phyloP scores from a whole-genome alignment of 2,329 filamentous ascomycete genomes.

The Didymella exigua region DNA sequence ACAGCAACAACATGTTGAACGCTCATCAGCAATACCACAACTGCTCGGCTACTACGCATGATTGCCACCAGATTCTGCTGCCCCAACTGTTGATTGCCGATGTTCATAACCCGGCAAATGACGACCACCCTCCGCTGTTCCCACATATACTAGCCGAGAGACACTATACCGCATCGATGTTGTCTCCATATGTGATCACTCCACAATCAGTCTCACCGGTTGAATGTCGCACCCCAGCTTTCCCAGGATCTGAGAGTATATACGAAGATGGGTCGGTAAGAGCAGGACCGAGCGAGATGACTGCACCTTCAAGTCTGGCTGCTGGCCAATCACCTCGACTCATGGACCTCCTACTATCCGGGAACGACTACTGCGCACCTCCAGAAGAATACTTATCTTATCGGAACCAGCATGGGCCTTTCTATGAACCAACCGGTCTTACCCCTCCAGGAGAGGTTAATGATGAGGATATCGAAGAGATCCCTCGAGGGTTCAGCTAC shows the following conservation, averaged over 20 bases:
- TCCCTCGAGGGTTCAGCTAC: constrained; percentile 52
- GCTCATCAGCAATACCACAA: constrained; percentile 13
- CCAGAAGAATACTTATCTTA: constrained; percentile 47
- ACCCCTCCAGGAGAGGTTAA: constrained; percentile 37
- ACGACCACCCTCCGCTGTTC: constrained; percentile 20
- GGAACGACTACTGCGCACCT: constrained; percentile 53
- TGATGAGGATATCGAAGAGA: constrained; percentile 62
- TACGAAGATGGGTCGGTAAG: constrained; percentile 45
- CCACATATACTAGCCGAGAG: constrained; percentile 14
- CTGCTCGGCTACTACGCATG: constrained; percentile 13
- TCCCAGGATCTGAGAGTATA: constrained; percentile 45
- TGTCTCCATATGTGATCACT: constrained; percentile 32
- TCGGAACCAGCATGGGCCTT: constrained; percentile 42
- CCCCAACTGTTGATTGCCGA: constrained; percentile 17
- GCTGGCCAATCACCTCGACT: constrained; percentile 57
- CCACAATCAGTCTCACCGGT: constrained; percentile 37
- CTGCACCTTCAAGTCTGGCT: constrained; percentile 44
- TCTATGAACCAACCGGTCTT: constrained; percentile 41
- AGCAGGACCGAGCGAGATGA: constrained; percentile 32
- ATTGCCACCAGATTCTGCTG: constrained; percentile 20
- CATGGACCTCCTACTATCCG: constrained; percentile 56
- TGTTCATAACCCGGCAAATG: constrained; percentile 15
- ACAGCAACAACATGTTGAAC: not conserved
- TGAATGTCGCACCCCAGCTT: constrained; percentile 42
- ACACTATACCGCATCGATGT: constrained; percentile 21